Evolutionary conservation across 495 filamentous ascomycete species (phyloP).

Genomic region (Xylaria intraflava): DNA sequence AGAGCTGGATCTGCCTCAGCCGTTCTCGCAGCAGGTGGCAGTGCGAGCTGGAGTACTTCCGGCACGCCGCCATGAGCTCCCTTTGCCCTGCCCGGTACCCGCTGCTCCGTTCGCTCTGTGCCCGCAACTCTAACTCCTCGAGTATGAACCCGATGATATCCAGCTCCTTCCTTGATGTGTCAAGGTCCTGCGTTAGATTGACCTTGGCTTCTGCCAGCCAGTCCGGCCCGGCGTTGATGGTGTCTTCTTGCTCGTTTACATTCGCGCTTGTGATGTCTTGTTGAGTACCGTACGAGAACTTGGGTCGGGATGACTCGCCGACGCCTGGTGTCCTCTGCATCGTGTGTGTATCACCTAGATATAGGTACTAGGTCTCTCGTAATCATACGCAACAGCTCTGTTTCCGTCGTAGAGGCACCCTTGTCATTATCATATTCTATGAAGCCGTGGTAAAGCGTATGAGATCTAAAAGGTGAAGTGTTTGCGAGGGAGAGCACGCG

Average conservation of each 20-base stretch:
- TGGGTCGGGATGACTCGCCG: not conserved
- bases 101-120: not conserved
- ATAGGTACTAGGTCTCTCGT: too few species aligned
- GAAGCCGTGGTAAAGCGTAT: too few species aligned
- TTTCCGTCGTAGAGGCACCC: too few species aligned
- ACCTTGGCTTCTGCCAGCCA: conserved; percentile 14
- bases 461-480: too few species aligned
- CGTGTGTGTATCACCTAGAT: too few species aligned
- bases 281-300: not conserved
- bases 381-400: too few species aligned
- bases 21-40: conserved; percentile 20
- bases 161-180: conserved; percentile 19
- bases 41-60: conserved; percentile 20
- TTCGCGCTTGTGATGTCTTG: not conserved
- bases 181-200: conserved; percentile 12
- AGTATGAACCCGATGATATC: conserved; percentile 17
- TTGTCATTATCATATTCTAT: too few species aligned
- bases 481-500: too few species aligned
- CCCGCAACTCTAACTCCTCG: conserved; percentile 7
- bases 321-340: not conserved
- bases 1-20: conserved; percentile 16
- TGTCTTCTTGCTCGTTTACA: not conserved
- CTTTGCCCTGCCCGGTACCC: conserved; percentile 1
- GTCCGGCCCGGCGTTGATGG: not conserved
- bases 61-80: conserved; percentile 19